phyloP scores from a whole-genome alignment of 2,329 filamentous ascomycete species.

The Neophaeococcomyces aloes region DNA sequence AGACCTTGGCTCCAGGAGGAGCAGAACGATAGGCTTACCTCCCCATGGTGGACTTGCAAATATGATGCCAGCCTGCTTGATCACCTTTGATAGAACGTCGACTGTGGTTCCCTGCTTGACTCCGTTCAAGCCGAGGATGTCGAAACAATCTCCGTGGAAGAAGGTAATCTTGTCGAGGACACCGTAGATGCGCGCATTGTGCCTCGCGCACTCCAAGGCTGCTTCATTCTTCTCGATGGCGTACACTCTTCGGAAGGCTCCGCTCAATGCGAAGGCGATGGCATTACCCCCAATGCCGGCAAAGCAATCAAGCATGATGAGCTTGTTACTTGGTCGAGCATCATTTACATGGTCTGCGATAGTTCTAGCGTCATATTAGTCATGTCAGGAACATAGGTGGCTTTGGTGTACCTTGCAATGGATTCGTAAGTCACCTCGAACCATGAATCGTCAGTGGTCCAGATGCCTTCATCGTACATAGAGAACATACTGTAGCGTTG shows the following conservation, averaged over 20 bases:
- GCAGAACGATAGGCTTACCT: slow-evolving; percentile 38
- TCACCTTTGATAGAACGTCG: slow-evolving; percentile 37
- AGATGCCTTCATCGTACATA: slow-evolving; percentile 74
- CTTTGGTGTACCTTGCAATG: slow-evolving; percentile 58
- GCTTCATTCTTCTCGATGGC: slow-evolving; percentile 75
- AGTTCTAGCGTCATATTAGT: slow-evolving; percentile 41
- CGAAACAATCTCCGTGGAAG: slow-evolving; percentile 79
- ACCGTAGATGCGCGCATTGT: slow-evolving; percentile 80
- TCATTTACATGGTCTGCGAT: slow-evolving; percentile 62
- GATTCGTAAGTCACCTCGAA: slow-evolving; percentile 94
- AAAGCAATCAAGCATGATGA: slow-evolving; percentile 75
- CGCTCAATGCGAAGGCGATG: slow-evolving; percentile 81
- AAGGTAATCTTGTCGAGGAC: slow-evolving; percentile 70
- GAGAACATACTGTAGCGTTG: slow-evolving; percentile 83
- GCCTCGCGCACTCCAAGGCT: slow-evolving; percentile 78
- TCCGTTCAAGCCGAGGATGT: slow-evolving; percentile 45
- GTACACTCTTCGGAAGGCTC: slow-evolving; percentile 71
- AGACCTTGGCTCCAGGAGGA: neutral
- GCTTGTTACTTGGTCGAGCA: slow-evolving; percentile 45
- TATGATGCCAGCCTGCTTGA: slow-evolving; percentile 45
- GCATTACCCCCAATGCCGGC: slow-evolving; percentile 85
- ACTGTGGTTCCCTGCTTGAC: slow-evolving; percentile 22
- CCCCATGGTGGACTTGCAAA: slow-evolving; percentile 68
- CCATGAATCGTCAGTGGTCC: slow-evolving; percentile 90
- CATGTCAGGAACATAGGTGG: neutral